phyloP scores from a whole-genome alignment of 164 flowering plant genomes.

The Brasenia schreberi region DNA sequence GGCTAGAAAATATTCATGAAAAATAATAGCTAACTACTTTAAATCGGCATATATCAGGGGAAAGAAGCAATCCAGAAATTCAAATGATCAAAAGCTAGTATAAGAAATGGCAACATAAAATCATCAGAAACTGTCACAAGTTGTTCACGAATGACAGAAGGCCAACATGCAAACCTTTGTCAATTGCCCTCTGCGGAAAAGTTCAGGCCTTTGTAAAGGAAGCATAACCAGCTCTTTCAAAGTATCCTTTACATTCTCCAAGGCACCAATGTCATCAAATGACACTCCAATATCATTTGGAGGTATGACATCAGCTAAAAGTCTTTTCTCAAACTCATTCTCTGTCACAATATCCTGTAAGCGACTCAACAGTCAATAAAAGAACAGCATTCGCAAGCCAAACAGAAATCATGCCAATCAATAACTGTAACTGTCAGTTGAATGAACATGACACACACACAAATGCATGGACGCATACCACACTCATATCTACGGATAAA shows the following conservation, averaged over 20 bases:
- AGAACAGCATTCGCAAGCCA: neutral
- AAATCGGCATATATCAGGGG: no score
- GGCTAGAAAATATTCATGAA: no score
- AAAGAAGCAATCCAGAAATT: no score
- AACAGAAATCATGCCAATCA: neutral
- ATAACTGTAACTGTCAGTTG: no score
- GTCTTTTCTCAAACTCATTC: conserved; percentile 90
- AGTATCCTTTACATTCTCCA: conserved; percentile 87
- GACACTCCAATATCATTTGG: conserved; percentile 89
- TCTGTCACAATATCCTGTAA: conserved; percentile 90
- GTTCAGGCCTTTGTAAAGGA: conserved; percentile 90
- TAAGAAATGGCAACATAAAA: no score
- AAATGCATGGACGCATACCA: neutral
- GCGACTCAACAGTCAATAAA: neutral
- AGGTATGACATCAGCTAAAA: conserved; percentile 88
- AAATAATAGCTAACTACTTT: no score
- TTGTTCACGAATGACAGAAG: no score
- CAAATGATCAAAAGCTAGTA: no score
- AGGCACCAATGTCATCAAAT: conserved; percentile 91
- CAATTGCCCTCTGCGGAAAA: conserved; percentile 85
- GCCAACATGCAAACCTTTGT: conserved; percentile 41
- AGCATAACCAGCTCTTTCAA: conserved; percentile 96
- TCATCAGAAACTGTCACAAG: no score
- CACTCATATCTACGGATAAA: neutral
- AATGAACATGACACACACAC: neutral